Base-by-base conservation (phyloP, 202 grass and related monocot genomes). In the Thinopyrum obtusiflorum region DNA sequence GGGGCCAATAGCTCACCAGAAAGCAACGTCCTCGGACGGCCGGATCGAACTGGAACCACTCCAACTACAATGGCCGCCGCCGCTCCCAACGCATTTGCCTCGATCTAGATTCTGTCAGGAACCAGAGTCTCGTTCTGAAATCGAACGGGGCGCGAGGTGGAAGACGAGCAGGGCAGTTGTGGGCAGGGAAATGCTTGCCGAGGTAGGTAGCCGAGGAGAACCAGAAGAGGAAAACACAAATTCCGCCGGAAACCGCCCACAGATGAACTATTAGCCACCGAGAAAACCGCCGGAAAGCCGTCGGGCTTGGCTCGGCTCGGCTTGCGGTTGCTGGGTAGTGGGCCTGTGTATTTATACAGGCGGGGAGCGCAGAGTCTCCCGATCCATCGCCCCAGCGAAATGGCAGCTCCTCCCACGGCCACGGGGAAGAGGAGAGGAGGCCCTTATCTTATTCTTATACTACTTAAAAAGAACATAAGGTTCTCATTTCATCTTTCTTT, bases 1-100 rank as follows among this genome's bases (percentile, higher is more conserved):
- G 82, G 66, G 75, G 86, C 76, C 79, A 68, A 78, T 78, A 68
- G 73, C 86, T 91, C 89, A 91, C 86, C 89, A 67, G 82, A 85
- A 88, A 83, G 86, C 82, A 39, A 61, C 73, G 70, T 80, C 36
- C 82, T 78, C 72, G 72, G 85, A 78, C 72, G 78, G 77, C 42
- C 59, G 77, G 82, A 88, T 85, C 86, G 85, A 88, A 67, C 82
- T 10, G 64, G n/a, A 66, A 65, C 78, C 49, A 78, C 40, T 44
- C 11, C 40, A 12, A 12, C 82, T 40, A 88, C 42, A 65, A 88
- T 82, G 72, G 15, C 78, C n/a, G 64, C 78, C 61, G 64, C 78
- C 49, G 62, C 82, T 79, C 67, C 86, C 78, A 86, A 23, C 76
- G 24, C 78, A 88, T 79, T 82, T 47, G 64, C 78, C 46, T 77